A percentile compares a stretch with the other conserved stretches of the same genome.
phyloP scores from a whole-genome alignment of 192 early-diverging fungal genomes.

The Dissophora ornata region DNA sequence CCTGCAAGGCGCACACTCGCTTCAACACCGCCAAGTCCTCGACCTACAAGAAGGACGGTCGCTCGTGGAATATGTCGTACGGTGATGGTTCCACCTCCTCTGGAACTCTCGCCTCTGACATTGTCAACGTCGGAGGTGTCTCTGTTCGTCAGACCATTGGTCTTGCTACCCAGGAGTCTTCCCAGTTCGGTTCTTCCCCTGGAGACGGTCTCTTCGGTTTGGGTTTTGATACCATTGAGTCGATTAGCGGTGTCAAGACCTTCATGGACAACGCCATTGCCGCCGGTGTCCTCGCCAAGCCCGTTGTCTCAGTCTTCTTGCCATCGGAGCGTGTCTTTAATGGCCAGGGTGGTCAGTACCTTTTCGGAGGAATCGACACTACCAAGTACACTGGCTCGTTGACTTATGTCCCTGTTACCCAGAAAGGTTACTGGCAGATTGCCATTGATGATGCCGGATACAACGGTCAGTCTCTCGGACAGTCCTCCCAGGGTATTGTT shows the following conservation, averaged over 20 bases:
- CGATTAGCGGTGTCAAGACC: slow-evolving; percentile 59
- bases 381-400: no score
- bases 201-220: slow-evolving; percentile 77
- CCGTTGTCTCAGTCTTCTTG: no score
- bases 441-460: slow-evolving; percentile 52
- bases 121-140: slow-evolving; percentile 65
- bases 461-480: slow-evolving; percentile 47
- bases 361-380: no score
- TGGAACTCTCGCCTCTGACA: slow-evolving; percentile 60
- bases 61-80: slow-evolving; percentile 71
- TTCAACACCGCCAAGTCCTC: slow-evolving; percentile 61
- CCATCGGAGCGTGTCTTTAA: no score
- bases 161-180: slow-evolving; percentile 69
- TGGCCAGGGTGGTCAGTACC: no score
- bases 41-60: slow-evolving; percentile 65
- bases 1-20: slow-evolving; percentile 59
- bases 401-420: slow-evolving; percentile 63
- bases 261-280: no score
- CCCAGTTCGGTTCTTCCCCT: slow-evolving; percentile 64
- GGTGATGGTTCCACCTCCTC: slow-evolving; percentile 68
- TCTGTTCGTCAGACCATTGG: slow-evolving; percentile 72
- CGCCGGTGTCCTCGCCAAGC: no score
- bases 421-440: slow-evolving; percentile 65
- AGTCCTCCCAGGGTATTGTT: slow-evolving; percentile 55
- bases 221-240: slow-evolving; percentile 63